A percentile compares a stretch with the other conserved stretches of the same genome.
Evolutionary conservation across 805 yeast genomes (phyloP).

Genomic region (Metschnikowia amazonensis): DNA sequence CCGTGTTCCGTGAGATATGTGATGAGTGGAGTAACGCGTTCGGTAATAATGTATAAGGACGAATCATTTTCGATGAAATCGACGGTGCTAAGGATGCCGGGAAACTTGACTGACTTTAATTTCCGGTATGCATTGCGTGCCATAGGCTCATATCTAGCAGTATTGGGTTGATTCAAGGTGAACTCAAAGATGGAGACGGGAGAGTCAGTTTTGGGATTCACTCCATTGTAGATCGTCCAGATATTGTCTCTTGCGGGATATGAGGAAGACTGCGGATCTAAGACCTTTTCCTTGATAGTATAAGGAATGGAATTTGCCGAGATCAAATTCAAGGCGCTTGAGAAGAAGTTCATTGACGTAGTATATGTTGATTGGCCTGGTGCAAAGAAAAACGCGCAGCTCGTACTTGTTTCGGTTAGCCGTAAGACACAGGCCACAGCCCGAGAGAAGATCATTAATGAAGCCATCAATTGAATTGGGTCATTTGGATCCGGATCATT

Average conservation of each 20-base stretch:
- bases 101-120: conserved; percentile 58
- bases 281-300: conserved; percentile 44
- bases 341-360: conserved; percentile 58
- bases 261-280: conserved; percentile 22
- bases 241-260: conserved; percentile 34
- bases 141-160: conserved; percentile 23
- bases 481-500: no score
- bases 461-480: no score
- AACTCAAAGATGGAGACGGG: conserved; percentile 66
- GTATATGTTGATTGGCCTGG: neutral
- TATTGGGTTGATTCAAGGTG: conserved; percentile 41
- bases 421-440: neutral
- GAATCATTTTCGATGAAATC: conserved; percentile 65
- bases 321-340: conserved; percentile 55
- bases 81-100: conserved; percentile 60
- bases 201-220: conserved; percentile 47
- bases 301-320: conserved; percentile 61
- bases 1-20: conserved; percentile 34
- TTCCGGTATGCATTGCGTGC: conserved; percentile 40
- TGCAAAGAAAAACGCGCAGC: conserved; percentile 4
- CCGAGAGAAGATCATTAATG: neutral
- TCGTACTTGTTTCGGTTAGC: neutral
- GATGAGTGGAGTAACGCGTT: conserved; percentile 54
- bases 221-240: conserved; percentile 65
- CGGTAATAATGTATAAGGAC: conserved; percentile 59